Conservation (phyloP, 192 early-diverging fungal genomes). For the Geosiphon pyriformis region DNA sequence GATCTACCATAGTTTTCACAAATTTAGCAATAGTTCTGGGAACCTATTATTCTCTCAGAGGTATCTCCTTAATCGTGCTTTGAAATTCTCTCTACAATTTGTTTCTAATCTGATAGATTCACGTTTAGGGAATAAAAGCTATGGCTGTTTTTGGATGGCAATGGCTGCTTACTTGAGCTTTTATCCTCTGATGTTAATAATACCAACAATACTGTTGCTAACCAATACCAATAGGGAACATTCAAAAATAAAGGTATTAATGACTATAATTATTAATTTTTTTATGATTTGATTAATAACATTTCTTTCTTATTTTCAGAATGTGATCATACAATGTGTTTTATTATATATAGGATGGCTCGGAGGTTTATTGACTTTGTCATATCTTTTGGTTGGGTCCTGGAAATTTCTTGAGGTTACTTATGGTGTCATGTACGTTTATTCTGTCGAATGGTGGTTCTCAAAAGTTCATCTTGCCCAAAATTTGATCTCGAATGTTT, state of each 20-base stretch:
- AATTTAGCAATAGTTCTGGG: constrained; percentile 71
- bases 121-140: constrained; percentile 39
- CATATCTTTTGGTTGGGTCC: constrained; percentile 55
- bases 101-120: no score
- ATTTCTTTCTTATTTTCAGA: constrained; percentile 15
- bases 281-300: not conserved
- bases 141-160: constrained; percentile 68
- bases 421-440: constrained; percentile 68
- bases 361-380: constrained; percentile 47
- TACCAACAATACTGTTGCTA: constrained; percentile 51
- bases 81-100: no score
- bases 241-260: constrained; percentile 21
- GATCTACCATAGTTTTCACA: constrained; percentile 70
- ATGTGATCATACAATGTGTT: constrained; percentile 14
- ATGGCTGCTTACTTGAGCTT: constrained; percentile 80
- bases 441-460: not conserved
- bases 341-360: constrained; percentile 38
- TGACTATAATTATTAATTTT: not conserved
- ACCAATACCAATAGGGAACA: not conserved
- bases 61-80: no score
- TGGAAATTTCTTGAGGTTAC: constrained; percentile 63
- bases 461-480: not conserved
- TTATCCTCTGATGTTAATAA: constrained; percentile 81
- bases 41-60: constrained; percentile 59
- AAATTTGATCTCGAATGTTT: constrained; percentile 32